Evolutionary conservation across 2,329 filamentous ascomycete genomes (phyloP), one percentile per base, ranked within the genome.

Genomic region (Trichoderma simmonsii): DNA sequence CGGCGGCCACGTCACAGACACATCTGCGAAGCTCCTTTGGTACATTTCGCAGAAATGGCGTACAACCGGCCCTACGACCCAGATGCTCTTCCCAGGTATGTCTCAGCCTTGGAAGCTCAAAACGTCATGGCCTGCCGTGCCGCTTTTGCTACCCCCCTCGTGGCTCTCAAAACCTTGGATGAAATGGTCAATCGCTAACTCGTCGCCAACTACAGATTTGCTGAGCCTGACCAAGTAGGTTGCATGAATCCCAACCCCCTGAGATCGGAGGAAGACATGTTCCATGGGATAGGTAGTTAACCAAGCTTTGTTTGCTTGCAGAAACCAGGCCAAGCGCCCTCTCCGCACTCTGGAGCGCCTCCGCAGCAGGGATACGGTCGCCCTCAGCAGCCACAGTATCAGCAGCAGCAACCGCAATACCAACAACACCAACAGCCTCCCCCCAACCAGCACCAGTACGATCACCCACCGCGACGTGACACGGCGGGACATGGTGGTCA

Each of bases 11-110:
- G 39, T 64, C 39, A 15, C 62, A 21, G 48, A 39, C 24, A 28
- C 60, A 7, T 21, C 43, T 32, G n/a, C 39, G 62, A 32, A 30
- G 36, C 14, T 43, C 36, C 54, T 57, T 18, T 43, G 15, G 36
- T 39, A 24, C 43, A 11, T 30, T 30, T 28, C 26, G 28, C 18
- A 57, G 34, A 80, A 73, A 98, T 98, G 95, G 95, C 95, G 71
- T 98, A 98, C 87, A 97, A 97, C 84, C 91, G 90, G 81, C 89
- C 92, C 71, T 96, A 94, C 85, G 97, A 99, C 82, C 95, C 95
- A 39, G 95, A 99, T 85, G 93, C 94, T 80, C 90, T 99, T 75
- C 95, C 95, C 80, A 94, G 94, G 92, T 96, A 87, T 84, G 91
- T 83, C 24, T 61, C 75, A 75, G 62, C 15, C 28, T 18, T 43